Evolutionary conservation across 768 basidiomycete genomes (phyloP).

Genomic region (Russula vinacea): DNA sequence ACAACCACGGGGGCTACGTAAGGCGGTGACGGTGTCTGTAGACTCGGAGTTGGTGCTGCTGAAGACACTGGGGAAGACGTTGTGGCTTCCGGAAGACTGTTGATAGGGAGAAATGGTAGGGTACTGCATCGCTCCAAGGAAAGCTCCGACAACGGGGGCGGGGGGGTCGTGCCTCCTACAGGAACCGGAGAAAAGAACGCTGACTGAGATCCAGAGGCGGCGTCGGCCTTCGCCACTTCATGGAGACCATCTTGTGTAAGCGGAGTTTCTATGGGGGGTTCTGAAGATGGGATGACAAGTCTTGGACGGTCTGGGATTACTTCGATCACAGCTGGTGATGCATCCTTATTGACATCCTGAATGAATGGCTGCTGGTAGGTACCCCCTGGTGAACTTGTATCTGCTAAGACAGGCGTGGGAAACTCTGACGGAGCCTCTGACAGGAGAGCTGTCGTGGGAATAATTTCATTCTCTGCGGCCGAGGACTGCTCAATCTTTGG

Average conservation of each 20-base stretch:
- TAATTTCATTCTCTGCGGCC: neutral
- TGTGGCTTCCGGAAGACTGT: conserved; percentile 7
- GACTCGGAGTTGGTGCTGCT: conserved; percentile 18
- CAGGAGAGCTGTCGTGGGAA: neutral
- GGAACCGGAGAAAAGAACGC: conserved; percentile 5
- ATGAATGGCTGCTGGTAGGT: neutral
- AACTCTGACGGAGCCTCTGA: neutral
- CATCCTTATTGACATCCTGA: neutral
- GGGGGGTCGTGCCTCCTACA: neutral
- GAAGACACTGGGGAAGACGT: conserved; percentile 23
- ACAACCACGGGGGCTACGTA: conserved; percentile 33
- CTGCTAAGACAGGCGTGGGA: neutral
- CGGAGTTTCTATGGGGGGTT: neutral
- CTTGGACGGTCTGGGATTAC: conserved; percentile 4
- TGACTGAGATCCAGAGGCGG: conserved; percentile 4
- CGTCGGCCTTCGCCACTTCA: conserved; percentile 5
- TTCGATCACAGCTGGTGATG: neutral
- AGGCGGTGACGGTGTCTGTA: conserved; percentile 30
- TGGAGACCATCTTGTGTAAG: neutral
- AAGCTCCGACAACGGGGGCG: conserved; percentile 5
- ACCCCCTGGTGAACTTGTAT: neutral
- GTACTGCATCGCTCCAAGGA: conserved; percentile 9
- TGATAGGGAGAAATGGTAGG: conserved; percentile 8
- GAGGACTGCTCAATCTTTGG: neutral
- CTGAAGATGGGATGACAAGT: conserved; percentile 8